Base-by-base conservation (phyloP, 2,329 filamentous ascomycete genomes). In the Colletotrichum sojae region DNA sequence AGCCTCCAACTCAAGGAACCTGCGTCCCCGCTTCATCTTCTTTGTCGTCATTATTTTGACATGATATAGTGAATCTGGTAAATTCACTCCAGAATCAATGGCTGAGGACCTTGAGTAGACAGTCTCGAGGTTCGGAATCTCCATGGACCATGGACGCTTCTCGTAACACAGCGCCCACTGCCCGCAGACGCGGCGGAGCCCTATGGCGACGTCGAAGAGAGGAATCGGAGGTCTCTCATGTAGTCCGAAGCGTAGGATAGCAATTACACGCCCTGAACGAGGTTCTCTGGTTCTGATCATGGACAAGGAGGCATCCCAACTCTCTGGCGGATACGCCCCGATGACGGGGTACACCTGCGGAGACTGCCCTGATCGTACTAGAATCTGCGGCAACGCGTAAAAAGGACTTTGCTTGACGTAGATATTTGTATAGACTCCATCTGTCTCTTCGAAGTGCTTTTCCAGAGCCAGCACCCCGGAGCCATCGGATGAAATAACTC, bases 231-330 rank as follows among this genome's bases (percentile, higher is more conserved):
- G 22, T 46, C 0, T 2, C 57, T 48, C 0, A 27, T 18, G 6
- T 49, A 8, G 46, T 16, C 20, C 18, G 2, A 66, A 61, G 4
- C 63, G 48, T 0, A 66, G 31, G 1, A 66, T 49, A 12, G 45
- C 39, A 4, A 66, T 48, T 2, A 56, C 22, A 6, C 39, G 48
- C 15, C 40, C 57, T 4, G 63, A 66, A 5, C 61, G 56, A 4
- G 63, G 63, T n/a, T 66, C 63, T 10, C 49, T 66, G 6, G 63
- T 43, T 5, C 63, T 51, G 16, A 66, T 48, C 4, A 66, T 43
- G 2, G 56, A 66, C 0, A 66, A 16, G 6, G 39, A 16, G 36
- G 63, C 20, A 31, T 66, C 63, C 63, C 63, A 66, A 10, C 63
- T 53, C 15, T 66, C 63, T n/a, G 49, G 63, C 4, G 63, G 63